Evolutionary conservation across 805 yeast species (phyloP).

Genomic region (Soucietia sequanensis): DNA sequence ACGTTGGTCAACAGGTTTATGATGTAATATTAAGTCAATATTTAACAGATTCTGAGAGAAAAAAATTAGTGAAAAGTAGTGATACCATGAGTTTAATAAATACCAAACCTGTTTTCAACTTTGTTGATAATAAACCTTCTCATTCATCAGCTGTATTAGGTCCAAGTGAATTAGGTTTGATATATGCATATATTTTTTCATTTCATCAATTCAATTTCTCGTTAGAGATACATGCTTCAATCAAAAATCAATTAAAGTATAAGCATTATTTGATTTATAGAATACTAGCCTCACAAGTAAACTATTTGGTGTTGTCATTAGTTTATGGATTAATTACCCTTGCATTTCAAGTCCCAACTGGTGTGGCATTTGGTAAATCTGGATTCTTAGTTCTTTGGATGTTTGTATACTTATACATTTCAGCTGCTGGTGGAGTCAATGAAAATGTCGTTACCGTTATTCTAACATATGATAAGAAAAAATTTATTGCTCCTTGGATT

Average conservation of each 20-base stretch:
- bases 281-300: conserved; percentile 27
- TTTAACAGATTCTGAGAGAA: conserved; percentile 14
- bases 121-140: conserved; percentile 20
- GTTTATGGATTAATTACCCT: conserved; percentile 29
- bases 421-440: conserved; percentile 27
- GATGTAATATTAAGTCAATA: conserved; percentile 11
- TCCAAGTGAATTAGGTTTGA: conserved; percentile 31
- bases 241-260: conserved; percentile 19
- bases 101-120: conserved; percentile 19
- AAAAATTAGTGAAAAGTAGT: conserved; percentile 10
- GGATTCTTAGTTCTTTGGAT: conserved; percentile 36
- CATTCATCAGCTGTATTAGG: conserved; percentile 23
- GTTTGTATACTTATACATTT: conserved; percentile 26
- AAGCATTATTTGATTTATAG: conserved; percentile 27
- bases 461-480: conserved; percentile 14
- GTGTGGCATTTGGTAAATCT: conserved; percentile 24
- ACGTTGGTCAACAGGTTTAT: conserved; percentile 17
- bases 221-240: conserved; percentile 18
- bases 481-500: conserved; percentile 28
- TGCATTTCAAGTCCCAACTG: conserved; percentile 28
- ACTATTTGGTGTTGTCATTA: conserved; percentile 25
- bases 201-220: conserved; percentile 36
- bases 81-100: conserved; percentile 16
- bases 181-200: conserved; percentile 31
- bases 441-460: conserved; percentile 23